phyloP scores from a whole-genome alignment of 106 monocot species.

The Hemerocallis citrina region DNA sequence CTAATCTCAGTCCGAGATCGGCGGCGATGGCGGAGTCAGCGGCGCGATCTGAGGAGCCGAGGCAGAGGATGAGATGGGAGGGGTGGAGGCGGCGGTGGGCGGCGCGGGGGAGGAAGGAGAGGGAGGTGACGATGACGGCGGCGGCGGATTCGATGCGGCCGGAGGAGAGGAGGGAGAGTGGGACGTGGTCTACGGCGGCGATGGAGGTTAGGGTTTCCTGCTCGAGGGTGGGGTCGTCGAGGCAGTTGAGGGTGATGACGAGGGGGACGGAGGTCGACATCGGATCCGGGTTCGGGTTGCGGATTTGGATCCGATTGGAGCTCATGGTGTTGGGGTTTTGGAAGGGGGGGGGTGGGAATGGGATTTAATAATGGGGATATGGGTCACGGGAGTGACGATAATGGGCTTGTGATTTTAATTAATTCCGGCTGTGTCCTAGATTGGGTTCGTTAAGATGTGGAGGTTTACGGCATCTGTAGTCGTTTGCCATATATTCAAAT shows the following conservation, averaged over 20 bases:
- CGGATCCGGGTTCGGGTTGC: constrained; percentile 8
- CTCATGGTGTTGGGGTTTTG: no score
- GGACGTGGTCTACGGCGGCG: constrained; percentile 75
- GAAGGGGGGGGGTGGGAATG: no score
- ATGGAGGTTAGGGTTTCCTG: constrained; percentile 47
- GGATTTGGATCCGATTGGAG: no score
- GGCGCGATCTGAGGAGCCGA: constrained; percentile 75
- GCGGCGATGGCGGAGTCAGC: constrained; percentile 79
- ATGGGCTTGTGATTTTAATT: no score
- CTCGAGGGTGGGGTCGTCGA: constrained; percentile 73
- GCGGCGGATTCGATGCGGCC: constrained; percentile 69
- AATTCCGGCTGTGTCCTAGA: no score
- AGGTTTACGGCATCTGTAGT: no score
- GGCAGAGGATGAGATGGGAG: constrained; percentile 86
- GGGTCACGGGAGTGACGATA: no score
- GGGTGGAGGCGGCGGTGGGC: constrained; percentile 85
- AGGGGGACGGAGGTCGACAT: constrained; percentile 33
- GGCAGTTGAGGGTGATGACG: constrained; percentile 82
- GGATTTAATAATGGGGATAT: no score
- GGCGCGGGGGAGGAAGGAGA: constrained; percentile 84
- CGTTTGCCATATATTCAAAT: no score
- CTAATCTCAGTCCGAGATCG: constrained; percentile 75
- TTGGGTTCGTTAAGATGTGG: no score
- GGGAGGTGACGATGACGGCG: constrained; percentile 68
- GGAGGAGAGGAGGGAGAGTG: constrained; percentile 48